phyloP scores from a whole-genome alignment of 148 eudicot species.

The Vaccinium vitisidaea region DNA sequence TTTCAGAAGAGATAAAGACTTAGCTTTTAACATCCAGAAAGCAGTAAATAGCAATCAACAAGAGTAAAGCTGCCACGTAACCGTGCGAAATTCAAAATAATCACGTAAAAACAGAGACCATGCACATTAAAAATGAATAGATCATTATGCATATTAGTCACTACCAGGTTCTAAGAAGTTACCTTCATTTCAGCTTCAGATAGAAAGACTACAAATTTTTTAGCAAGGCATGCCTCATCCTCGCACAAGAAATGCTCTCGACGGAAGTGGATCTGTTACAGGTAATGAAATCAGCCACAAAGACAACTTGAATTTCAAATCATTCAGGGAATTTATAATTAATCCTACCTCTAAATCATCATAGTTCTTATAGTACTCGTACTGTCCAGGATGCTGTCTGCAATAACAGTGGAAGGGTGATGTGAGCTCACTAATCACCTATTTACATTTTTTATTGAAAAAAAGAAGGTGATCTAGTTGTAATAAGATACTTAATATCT shows the following conservation, averaged over 20 bases:
- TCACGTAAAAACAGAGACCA: neutral
- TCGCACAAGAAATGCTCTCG: conserved; percentile 80
- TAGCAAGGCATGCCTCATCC: conserved; percentile 83
- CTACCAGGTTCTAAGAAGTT: conserved; percentile 15
- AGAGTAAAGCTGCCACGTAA: neutral
- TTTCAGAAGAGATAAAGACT: conserved; percentile 3
- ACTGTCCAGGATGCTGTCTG: conserved; percentile 94
- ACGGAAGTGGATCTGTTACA: conserved; percentile 71
- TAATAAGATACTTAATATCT: conserved; percentile 16
- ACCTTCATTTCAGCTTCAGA: conserved; percentile 91
- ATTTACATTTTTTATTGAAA: neutral
- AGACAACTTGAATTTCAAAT: conserved; percentile 2
- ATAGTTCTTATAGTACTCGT: conserved; percentile 81
- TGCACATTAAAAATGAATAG: neutral
- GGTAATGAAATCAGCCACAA: conserved; percentile 5
- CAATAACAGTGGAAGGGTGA: conserved; percentile 11
- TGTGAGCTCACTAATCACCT: neutral
- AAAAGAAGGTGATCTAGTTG: neutral
- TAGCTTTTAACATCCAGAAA: neutral
- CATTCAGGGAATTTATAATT: neutral
- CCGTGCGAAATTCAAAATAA: neutral
- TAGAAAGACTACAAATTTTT: conserved; percentile 73
- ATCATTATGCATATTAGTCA: neutral
- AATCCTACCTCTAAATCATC: conserved; percentile 85
- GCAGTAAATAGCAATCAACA: neutral